These are phyloP conservation scores for Linum usitatissimum DNA, from an alignment of 345 rosid genomes.

Conservation along the genomic window DNA sequence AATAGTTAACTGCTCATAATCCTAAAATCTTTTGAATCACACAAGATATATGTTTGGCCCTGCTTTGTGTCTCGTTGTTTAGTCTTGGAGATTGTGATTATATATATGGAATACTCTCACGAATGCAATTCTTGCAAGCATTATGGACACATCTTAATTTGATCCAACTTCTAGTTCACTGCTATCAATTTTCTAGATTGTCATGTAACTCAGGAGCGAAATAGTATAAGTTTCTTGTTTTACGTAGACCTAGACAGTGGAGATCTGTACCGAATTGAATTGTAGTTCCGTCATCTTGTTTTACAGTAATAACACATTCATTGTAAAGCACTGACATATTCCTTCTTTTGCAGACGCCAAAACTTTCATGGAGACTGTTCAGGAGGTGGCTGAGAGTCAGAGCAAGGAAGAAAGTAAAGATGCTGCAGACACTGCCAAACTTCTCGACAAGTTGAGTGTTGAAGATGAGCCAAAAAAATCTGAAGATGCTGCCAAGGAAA, in stretches of 20 bases:
- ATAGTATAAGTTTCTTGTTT: not conserved
- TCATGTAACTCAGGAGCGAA: not conserved
- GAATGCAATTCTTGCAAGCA: not conserved
- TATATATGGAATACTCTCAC: no score
- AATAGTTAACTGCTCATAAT: not conserved
- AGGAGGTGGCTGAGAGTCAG: conserved; percentile 69
- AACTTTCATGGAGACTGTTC: conserved; percentile 63
- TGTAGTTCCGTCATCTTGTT: no score
- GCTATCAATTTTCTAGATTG: no score
- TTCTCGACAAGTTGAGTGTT: conserved; percentile 59
- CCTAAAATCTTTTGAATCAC: not conserved
- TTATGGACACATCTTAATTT: not conserved
- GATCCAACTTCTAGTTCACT: not conserved
- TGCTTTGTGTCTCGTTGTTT: not conserved
- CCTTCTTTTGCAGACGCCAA: conserved; percentile 51
- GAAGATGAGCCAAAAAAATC: conserved; percentile 58
- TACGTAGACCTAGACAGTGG: no score
- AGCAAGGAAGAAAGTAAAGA: conserved; percentile 52
- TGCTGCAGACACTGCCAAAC: conserved; percentile 56
- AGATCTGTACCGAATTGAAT: no score
- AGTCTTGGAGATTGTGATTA: no score
- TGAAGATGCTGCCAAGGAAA: conserved; percentile 16
- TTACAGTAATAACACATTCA: not conserved
- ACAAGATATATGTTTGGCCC: not conserved
- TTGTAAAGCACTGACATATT: not conserved